A percentile compares a stretch with the other conserved stretches of the same genome.
phyloP scores from a whole-genome alignment of 129 eudicot species.

The Rutidosis leptorrhynchoides region DNA sequence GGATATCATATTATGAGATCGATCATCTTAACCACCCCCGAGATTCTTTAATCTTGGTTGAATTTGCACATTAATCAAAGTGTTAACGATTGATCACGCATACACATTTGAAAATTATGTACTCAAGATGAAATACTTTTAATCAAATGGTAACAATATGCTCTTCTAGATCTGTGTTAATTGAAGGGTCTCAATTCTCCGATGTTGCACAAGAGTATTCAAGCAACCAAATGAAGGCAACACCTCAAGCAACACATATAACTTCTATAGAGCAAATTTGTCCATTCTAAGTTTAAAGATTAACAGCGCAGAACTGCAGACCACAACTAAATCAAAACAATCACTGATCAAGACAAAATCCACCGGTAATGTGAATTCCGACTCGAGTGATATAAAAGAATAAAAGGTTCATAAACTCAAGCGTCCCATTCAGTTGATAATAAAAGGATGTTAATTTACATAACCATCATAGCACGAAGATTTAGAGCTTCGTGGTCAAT shows the following conservation, averaged over 20 bases:
- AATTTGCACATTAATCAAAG: too few species aligned
- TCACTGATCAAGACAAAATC: too few species aligned
- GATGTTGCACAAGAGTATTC: too few species aligned
- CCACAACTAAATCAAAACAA: neutral
- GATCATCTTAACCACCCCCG: too few species aligned
- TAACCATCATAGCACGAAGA: neutral
- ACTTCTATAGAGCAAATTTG: neutral
- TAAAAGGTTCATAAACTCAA: neutral
- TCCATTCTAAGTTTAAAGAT: neutral
- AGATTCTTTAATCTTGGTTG: too few species aligned
- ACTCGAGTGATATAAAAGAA: neutral
- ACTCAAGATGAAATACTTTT: too few species aligned
- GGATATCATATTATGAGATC: too few species aligned
- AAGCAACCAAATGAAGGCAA: neutral
- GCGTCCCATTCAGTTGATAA: neutral
- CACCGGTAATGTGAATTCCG: too few species aligned
- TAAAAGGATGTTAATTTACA: neutral
- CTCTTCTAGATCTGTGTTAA: neutral
- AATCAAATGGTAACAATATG: neutral
- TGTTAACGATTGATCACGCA: too few species aligned
- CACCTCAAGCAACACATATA: neutral
- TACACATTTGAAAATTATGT: too few species aligned
- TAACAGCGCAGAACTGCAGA: neutral
- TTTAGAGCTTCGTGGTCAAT: neutral
- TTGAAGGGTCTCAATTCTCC: too few species aligned